Evolutionary conservation across 164 flowering plant species (phyloP).

Genomic region (Buxus sempervirens): DNA sequence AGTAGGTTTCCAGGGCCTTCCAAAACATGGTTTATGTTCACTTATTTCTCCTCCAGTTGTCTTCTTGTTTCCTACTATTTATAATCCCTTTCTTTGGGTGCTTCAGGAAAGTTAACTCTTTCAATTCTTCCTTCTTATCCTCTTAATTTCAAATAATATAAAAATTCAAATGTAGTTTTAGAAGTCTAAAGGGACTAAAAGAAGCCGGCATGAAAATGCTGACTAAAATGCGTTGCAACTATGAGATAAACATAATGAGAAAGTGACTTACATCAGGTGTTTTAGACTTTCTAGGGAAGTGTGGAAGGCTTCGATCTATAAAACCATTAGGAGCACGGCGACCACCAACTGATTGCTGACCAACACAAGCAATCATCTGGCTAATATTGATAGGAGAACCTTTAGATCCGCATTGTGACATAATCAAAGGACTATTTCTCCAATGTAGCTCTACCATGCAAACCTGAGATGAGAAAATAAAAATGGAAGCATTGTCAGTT

Average conservation of each 20-base stretch:
- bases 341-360: constrained; percentile 96
- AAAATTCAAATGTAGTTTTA: too few species aligned
- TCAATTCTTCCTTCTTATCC: too few species aligned
- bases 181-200: too few species aligned
- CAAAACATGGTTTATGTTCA: too few species aligned
- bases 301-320: constrained; percentile 92
- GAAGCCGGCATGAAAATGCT: too few species aligned
- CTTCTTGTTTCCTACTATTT: too few species aligned
- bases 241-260: constrained; percentile 1
- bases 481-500: constrained; percentile 1
- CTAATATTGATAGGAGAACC: constrained; percentile 92
- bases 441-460: constrained; percentile 74
- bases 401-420: constrained; percentile 98
- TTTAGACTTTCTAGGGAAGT: constrained; percentile 70
- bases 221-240: too few species aligned
- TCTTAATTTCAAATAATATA: too few species aligned
- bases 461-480: constrained; percentile 34
- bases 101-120: too few species aligned
- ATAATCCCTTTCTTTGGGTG: too few species aligned
- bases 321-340: constrained; percentile 93
- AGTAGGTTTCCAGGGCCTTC: too few species aligned
- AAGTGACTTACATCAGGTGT: constrained; percentile 66
- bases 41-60: too few species aligned
- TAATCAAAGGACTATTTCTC: constrained; percentile 96
- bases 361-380: constrained; percentile 98